Base-by-base conservation (phyloP, 805 yeast species). In the Cyberlindnera amylophila region DNA sequence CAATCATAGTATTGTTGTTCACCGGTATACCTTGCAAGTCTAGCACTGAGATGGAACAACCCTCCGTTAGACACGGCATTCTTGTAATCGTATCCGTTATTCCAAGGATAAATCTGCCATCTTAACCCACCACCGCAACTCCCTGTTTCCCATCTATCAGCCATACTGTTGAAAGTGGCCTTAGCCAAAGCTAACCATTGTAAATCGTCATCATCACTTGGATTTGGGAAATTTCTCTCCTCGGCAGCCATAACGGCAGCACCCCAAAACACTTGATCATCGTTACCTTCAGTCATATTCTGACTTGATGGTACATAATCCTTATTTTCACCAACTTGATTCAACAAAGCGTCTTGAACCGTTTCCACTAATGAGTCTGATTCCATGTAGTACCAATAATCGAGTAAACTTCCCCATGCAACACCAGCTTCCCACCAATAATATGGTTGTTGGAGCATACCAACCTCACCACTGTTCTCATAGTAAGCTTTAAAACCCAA, bases 361-460 rank as follows among this genome's bases (percentile, higher is more conserved):
- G 73, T 44, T 11, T 71, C 70, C 34, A 74, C 82, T 54, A 78
- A 86, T 1, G 90, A 77, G 49, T 74, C 75, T 61, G 90, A 84
- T 30, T 82, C 75, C 61, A 86, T 77, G 59, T 72, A 82, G 52
- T 61, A 80, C 67, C 87, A 74, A 63, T 85, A 83, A 61, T 89
- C 96, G 34, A 91, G 58, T 73, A 91, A 68, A 15, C 85, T 72
- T 8, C 96, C 96, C 86, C 89, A 88, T 2, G 91, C 96, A 47
- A 90, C 95, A 52, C 98, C 98, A 9, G 97, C 96, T 67, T 89
- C 88, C 97, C 97, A 90, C 99, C 98, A 91, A 72, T 91, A 91
- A 71, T 91, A 90, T 0, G 98, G 98, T 58, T 72, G 67, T 11
- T 81, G 69, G 62, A 93, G 90, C 89, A 85, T 81, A 33, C 98